A percentile compares a stretch with the other conserved stretches of the same genome.
Evolutionary conservation across 2,329 filamentous ascomycete genomes (phyloP).

Genomic region (Triangularia setosa): DNA sequence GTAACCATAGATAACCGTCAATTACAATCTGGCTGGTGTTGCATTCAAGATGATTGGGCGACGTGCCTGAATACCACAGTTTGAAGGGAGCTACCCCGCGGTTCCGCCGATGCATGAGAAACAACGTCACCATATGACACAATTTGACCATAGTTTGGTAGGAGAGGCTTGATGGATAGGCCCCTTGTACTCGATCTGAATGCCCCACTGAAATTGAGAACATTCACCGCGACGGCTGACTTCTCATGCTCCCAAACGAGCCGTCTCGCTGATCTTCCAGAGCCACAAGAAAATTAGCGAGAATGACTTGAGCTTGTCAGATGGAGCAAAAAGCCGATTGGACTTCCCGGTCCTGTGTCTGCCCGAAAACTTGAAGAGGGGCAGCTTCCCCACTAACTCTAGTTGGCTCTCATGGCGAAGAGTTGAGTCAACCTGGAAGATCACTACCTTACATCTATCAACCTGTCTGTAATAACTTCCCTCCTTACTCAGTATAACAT

Average conservation of each 20-base stretch:
- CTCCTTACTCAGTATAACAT: neutral
- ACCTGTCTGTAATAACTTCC: neutral
- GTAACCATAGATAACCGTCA: neutral
- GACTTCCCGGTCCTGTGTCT: neutral
- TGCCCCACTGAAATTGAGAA: no score
- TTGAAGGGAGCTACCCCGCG: neutral
- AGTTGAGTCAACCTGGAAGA: neutral
- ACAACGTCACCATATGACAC: neutral
- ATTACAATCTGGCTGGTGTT: neutral
- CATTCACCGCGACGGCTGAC: no score
- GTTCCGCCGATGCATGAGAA: neutral
- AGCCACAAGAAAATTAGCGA: neutral
- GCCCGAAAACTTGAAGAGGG: neutral
- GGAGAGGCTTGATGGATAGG: neutral
- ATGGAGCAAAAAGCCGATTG: neutral
- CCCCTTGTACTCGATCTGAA: no score
- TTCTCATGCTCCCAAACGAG: no score
- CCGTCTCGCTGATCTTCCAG: neutral
- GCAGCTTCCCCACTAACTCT: neutral
- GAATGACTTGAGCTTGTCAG: neutral
- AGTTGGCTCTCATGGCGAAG: neutral
- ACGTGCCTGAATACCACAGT: neutral
- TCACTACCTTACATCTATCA: neutral
- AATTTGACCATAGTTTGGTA: neutral
- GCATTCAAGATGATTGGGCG: neutral